Base-by-base conservation (phyloP, 2,329 filamentous ascomycete species). In the Cercospora sojina region DNA sequence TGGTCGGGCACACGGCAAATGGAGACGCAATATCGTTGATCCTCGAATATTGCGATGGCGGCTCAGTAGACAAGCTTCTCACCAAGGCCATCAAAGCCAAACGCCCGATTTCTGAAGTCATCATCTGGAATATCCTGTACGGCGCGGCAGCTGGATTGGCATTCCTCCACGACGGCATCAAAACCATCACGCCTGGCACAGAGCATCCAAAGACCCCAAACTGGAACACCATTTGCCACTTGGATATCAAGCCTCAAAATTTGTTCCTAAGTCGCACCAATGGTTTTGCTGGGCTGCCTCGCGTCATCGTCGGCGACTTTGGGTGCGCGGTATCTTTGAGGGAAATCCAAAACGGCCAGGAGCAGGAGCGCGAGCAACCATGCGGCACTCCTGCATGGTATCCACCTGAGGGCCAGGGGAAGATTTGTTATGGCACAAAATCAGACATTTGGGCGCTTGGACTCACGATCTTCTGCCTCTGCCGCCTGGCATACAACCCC, bases 141-240 rank as follows among this genome's bases (percentile, higher is more conserved):
- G 60, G 68, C 23, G 64, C 67, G 9, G 64, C 67, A 16, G 49
- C 31, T 38, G 69, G 64, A 20, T 55, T 72, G 31, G 64, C 64
- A 3, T 72, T 71, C 41, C 64, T 71, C 90, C 70, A 72, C 47
- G 51, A 65, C 18, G 70, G 70, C 4, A 55, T 64, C 27, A 65
- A 59, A 23, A 49, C 58, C 9, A 55, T 66, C 49, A 18, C 18
- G 35, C 59, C 59, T 4, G 38, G 55, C 20, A 32, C 29, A 3
- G 29, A 62, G 13, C 5, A 55, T 6, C 27, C 31, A 0, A 59
- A 61, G 25, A 23, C 16, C 9, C 51, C 49, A 10, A 55, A 49
- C n/a, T 71, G 67, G 67, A 57, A 72, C 18, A 65, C 64, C 7
- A 70, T 71, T 20, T 64, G 41, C 7, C 69, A 72, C 23, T 56